Evolutionary conservation across 345 rosid genomes (phyloP).

Genomic region (Eucalyptus albens): DNA sequence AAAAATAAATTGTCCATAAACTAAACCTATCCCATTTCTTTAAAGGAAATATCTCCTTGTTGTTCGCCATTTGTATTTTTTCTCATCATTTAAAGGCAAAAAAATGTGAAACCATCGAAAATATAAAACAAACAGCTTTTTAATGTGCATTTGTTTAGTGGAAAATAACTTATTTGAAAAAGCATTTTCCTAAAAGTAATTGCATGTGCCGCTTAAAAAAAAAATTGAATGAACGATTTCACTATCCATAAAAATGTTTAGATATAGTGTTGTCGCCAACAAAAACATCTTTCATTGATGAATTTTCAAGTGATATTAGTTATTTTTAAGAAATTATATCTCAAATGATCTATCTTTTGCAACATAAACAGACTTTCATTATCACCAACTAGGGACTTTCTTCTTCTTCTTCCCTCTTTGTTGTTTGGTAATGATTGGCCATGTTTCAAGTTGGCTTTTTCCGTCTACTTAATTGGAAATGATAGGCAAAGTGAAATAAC

Average conservation of each 20-base stretch:
- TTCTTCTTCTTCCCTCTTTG: neutral
- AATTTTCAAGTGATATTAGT: neutral
- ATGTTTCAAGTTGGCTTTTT: neutral
- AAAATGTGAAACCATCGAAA: neutral
- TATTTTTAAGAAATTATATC: neutral
- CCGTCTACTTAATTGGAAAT: neutral
- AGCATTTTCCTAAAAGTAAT: neutral
- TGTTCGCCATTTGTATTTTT: neutral
- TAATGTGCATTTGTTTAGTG: neutral
- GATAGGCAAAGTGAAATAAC: neutral
- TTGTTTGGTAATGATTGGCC: neutral
- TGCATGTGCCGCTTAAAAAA: neutral
- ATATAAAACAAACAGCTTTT: neutral
- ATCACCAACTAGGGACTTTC: neutral
- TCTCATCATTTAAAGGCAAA: neutral
- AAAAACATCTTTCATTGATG: neutral
- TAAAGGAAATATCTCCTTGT: neutral
- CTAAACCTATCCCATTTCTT: neutral
- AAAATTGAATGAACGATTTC: neutral
- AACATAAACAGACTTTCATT: accelerated
- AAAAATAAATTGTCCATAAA: neutral
- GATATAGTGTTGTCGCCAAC: accelerated
- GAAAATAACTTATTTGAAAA: neutral
- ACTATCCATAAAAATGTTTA: neutral
- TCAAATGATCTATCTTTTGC: neutral